Evolutionary conservation across 2,329 filamentous ascomycete species (phyloP), one percentile per base, ranked within the genome.

Genomic region (Trichoderma citrinoviride): DNA sequence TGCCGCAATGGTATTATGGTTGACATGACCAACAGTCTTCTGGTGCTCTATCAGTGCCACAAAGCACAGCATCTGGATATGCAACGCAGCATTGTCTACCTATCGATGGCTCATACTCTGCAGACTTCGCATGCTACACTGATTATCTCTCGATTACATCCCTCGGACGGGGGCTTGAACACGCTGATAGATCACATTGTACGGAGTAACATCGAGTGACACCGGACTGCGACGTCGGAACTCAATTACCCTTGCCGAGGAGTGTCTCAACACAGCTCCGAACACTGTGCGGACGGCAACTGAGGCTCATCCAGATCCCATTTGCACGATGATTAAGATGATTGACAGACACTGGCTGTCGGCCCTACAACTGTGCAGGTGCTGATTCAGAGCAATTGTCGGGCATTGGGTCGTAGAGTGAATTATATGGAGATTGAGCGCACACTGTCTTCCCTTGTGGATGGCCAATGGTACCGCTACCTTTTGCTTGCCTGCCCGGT

Each of bases 241-340:
- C 15, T 62, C 60, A 54, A 46, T 37, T 37, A 62, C 23, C 40
- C 49, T 62, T 62, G 40, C 49, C 60, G 25, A 44, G 10, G 40
- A 19, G 27, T 62, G 60, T 62, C 60, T 62, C 60, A 61, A 33
- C 27, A 33, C 25, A 25, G 49, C 40, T 62, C 60, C 49, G 60
- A 62, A 14, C 49, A 54, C 49, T 44, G 49, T 62, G 25, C 27
- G 58, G 58, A 27, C 47, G 41, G 47, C 10, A 27, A 19, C 49
- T 37, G 60, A 44, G 47, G 47, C 40, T 61, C n/a, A 53, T 37
- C 29, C 23, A 29, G 14, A 23, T 27, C 29, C 17, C 25, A 15
- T 23, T 46, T 50, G 23, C 14, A 29, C 46, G 2, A 21, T 14
- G 37, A 37, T 37, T 12, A 7, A 3, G 8, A n/a, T 53, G 15